A percentile compares a stretch with the other conserved stretches of the same genome.
These are phyloP conservation scores for Ophiocordyceps camponoti-rufipedis DNA, from an alignment of 2,329 filamentous ascomycete species.

Conservation along the genomic window DNA sequence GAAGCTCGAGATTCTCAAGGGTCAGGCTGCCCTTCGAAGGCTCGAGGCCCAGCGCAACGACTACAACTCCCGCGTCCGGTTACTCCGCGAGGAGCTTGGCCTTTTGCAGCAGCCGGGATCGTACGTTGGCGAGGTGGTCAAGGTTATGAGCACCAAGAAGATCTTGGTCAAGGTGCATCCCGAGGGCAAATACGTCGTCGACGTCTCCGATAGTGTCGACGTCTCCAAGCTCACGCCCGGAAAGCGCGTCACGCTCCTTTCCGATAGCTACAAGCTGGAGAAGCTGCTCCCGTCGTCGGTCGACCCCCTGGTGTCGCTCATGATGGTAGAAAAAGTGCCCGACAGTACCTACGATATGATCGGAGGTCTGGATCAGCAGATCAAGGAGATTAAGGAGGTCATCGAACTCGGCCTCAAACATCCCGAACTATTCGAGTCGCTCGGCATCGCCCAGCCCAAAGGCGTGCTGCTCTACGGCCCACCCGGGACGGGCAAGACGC, in stretches of 20 bases:
- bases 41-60: slow-evolving; percentile 97
- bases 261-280: slow-evolving; percentile 95
- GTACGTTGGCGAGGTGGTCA: slow-evolving; percentile 98
- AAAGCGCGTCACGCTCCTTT: slow-evolving; percentile 91
- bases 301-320: slow-evolving; percentile 93
- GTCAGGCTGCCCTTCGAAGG: slow-evolving; percentile 83
- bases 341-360: slow-evolving; percentile 99
- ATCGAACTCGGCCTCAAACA: slow-evolving; percentile 98
- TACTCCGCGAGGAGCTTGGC: slow-evolving; percentile 88
- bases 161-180: slow-evolving; percentile 97
- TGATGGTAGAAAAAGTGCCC: slow-evolving; percentile 99
- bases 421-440: slow-evolving; percentile 95
- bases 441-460: slow-evolving; percentile 96
- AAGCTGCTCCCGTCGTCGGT: slow-evolving; percentile 97
- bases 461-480: slow-evolving; percentile 93
- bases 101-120: slow-evolving; percentile 93
- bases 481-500: slow-evolving; percentile 90
- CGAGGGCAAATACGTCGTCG: slow-evolving; percentile 98
- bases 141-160: slow-evolving; percentile 99
- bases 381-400: slow-evolving; percentile 99
- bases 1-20: slow-evolving; percentile 99
- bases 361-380: slow-evolving; percentile 93
- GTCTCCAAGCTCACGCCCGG: slow-evolving; percentile 89
- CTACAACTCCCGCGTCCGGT: slow-evolving; percentile 93
- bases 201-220: slow-evolving; percentile 87